These are phyloP conservation scores for Umbelopsis sp. DNA, from an alignment of 192 early-diverging fungal genomes.

Conservation along the genomic window DNA sequence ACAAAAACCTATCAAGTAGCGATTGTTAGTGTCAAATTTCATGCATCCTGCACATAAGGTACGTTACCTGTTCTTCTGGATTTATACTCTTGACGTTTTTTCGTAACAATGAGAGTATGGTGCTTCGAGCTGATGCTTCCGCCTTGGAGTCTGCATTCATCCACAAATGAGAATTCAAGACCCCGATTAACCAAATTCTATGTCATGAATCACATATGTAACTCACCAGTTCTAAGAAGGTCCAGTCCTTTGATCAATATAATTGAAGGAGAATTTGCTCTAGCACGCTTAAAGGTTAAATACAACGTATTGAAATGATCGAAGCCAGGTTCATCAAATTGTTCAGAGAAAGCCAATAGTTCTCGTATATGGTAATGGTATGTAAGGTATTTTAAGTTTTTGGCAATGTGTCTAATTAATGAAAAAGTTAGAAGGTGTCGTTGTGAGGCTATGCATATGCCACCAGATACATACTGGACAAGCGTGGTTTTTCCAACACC, in stretches of 20 bases:
- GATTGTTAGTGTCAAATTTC: neutral
- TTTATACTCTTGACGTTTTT: neutral
- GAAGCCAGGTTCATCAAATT: constrained; percentile 18
- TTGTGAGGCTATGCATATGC: neutral
- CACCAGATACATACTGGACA: constrained; percentile 2
- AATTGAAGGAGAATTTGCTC: constrained; percentile 45
- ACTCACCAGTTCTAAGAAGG: constrained; percentile 43
- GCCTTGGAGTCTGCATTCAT: neutral
- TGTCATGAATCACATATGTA: neutral
- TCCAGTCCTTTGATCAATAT: constrained; percentile 57
- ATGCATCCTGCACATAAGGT: neutral
- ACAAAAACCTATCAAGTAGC: constrained; percentile 21
- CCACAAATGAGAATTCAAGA: neutral
- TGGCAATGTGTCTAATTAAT: constrained; percentile 6
- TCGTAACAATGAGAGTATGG: neutral
- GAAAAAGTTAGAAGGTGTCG: neutral
- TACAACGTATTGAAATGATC: constrained; percentile 21
- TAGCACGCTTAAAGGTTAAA: constrained; percentile 33
- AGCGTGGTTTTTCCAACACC: constrained; percentile 31
- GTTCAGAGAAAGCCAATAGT: constrained; percentile 21
- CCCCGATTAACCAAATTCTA: neutral
- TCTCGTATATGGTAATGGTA: constrained; percentile 16
- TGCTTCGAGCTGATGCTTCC: neutral
- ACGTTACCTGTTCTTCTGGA: neutral
- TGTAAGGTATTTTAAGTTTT: neutral